Conservation (phyloP, 2,329 filamentous ascomycete genomes). For the Coleophoma cylindrospora region DNA sequence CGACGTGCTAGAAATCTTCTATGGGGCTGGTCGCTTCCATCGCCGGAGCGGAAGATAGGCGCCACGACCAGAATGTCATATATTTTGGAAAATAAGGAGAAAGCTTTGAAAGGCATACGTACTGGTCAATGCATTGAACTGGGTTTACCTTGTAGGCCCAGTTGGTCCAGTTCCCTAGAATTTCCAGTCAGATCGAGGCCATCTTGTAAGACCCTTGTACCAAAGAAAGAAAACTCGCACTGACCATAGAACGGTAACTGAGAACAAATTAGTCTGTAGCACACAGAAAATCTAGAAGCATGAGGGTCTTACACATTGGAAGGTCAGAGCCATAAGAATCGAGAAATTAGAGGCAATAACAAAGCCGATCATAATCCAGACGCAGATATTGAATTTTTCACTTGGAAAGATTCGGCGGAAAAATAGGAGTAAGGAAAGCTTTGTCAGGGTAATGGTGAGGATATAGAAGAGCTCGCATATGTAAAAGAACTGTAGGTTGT, state of each 20-base stretch:
- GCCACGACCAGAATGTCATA: too few relatives aligned
- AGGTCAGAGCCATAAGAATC: constrained; percentile 1
- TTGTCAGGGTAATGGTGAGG: constrained; percentile 3
- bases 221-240: too few relatives aligned
- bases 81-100: too few relatives aligned
- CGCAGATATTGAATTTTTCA: neutral
- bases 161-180: constrained; percentile 5
- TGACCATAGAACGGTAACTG: too few relatives aligned
- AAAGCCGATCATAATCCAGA: neutral
- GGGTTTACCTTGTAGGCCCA: constrained; percentile 8
- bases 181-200: too few relatives aligned
- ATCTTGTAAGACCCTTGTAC: too few relatives aligned
- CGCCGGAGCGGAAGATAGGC: too few relatives aligned
- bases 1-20: too few relatives aligned
- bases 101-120: too few relatives aligned
- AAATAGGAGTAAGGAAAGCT: constrained; percentile 8
- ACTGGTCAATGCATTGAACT: constrained; percentile 4
- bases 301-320: constrained; percentile 8
- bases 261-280: too few relatives aligned
- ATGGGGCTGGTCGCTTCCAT: too few relatives aligned
- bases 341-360: constrained; percentile 1
- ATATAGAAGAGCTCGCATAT: constrained; percentile 5
- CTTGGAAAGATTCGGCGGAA: constrained; percentile 8
- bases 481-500: constrained; percentile 3
- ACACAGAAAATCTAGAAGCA: too few relatives aligned